A percentile compares a stretch with the other conserved stretches of the same genome.
phyloP scores from a whole-genome alignment of 129 eudicot species.

The Erigeron canadensis region DNA sequence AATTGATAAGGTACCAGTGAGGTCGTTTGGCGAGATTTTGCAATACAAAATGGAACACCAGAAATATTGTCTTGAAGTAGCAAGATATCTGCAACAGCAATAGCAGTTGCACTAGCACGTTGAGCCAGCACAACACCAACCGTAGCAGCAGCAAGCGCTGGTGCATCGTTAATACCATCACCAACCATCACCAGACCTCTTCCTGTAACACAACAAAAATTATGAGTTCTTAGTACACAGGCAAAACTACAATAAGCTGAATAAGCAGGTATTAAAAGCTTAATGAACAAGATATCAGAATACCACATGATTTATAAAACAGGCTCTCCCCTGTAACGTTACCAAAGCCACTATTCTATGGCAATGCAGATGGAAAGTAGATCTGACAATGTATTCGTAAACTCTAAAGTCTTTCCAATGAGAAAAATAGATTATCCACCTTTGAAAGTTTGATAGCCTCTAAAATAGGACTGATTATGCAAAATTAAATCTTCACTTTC shows the following conservation, averaged over 20 bases:
- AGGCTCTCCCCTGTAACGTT: neutral
- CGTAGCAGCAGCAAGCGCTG: slow-evolving; percentile 96
- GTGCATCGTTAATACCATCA: slow-evolving; percentile 98
- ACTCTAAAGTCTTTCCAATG: neutral
- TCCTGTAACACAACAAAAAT: slow-evolving; percentile 43
- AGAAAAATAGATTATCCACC: neutral
- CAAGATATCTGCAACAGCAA: slow-evolving; percentile 93
- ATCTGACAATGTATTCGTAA: neutral
- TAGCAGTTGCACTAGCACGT: slow-evolving; percentile 99
- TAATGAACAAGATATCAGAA: neutral
- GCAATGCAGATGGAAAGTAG: neutral
- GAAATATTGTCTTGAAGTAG: slow-evolving; percentile 88
- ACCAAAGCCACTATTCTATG: neutral
- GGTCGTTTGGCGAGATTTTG: slow-evolving; percentile 88
- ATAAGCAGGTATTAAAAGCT: neutral
- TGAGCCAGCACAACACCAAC: slow-evolving; percentile 94
- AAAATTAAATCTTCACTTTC: no score
- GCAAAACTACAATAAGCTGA: neutral
- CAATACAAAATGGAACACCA: slow-evolving; percentile 88
- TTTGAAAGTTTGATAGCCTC: no score
- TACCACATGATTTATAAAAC: neutral
- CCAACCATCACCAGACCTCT: slow-evolving; percentile 99
- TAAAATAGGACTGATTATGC: no score
- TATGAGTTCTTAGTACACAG: slow-evolving; percentile 1
- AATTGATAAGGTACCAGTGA: slow-evolving; percentile 51